Conservation (phyloP, 306 rosid species). For the Arachis hypogaea region DNA sequence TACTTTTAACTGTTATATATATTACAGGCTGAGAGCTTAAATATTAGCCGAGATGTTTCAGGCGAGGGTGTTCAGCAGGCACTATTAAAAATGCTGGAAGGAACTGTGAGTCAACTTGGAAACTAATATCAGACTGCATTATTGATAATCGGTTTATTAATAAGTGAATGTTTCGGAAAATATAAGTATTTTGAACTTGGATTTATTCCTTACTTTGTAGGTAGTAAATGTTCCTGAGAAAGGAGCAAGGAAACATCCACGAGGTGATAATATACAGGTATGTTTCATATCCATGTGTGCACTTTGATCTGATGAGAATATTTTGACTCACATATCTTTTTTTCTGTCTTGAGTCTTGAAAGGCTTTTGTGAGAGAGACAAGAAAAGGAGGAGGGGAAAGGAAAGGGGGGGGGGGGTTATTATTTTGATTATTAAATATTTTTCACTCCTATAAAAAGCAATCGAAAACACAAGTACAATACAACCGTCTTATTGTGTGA, state of each 20-base stretch:
- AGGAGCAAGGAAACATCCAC: conserved; percentile 90
- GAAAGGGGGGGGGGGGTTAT: too few relatives aligned
- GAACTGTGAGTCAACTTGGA: conserved; percentile 76
- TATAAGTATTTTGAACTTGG: conserved; percentile 32
- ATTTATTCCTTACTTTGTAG: conserved; percentile 53
- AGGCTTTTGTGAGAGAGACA: neutral
- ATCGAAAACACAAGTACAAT: neutral
- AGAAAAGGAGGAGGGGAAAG: too few relatives aligned
- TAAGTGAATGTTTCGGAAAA: conserved; percentile 22
- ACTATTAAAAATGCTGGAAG: conserved; percentile 87
- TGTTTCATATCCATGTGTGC: conserved; percentile 9
- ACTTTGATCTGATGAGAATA: neutral
- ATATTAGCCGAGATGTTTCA: conserved; percentile 88
- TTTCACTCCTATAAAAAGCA: neutral
- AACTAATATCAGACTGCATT: conserved; percentile 20
- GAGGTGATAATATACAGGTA: conserved; percentile 91
- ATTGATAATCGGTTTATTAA: conserved; percentile 35
- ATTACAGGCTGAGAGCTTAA: conserved; percentile 86
- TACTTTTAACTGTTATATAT: conserved; percentile 23
- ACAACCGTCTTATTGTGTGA: neutral
- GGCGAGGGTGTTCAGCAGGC: conserved; percentile 98
- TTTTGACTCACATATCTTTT: neutral
- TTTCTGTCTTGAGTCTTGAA: conserved; percentile 2
- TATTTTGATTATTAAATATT: neutral
- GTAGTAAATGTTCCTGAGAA: conserved; percentile 89